phyloP scores from a whole-genome alignment of 495 filamentous ascomycete genomes.

The Lasiosphaeris hirsuta region DNA sequence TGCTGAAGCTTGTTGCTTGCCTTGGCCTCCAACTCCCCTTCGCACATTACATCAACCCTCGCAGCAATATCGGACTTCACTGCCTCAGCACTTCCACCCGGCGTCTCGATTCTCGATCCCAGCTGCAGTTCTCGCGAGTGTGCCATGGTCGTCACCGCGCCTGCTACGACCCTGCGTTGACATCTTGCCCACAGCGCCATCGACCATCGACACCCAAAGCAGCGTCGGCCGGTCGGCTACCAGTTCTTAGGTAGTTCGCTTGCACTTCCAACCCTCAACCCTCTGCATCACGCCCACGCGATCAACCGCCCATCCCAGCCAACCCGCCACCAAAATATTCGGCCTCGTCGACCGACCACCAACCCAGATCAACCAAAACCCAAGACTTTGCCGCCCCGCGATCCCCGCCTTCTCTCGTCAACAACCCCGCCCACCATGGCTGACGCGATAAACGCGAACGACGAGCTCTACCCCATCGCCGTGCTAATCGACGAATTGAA shows the following conservation, averaged over 20 bases:
- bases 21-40: slow-evolving; percentile 11
- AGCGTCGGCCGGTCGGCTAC: slow-evolving; percentile 4
- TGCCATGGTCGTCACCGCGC: slow-evolving; percentile 12
- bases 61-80: not conserved
- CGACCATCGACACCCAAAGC: slow-evolving; percentile 1
- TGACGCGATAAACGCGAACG: slow-evolving; percentile 61
- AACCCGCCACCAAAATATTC: slow-evolving; percentile 19
- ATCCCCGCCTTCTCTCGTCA: slow-evolving; percentile 11
- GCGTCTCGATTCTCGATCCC: slow-evolving; percentile 11
- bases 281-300: slow-evolving; percentile 37
- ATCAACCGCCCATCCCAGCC: slow-evolving; percentile 24
- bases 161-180: not conserved
- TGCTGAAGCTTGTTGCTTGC: slow-evolving; percentile 15
- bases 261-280: not conserved
- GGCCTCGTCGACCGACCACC: slow-evolving; percentile 8
- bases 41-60: slow-evolving; percentile 13
- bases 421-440: slow-evolving; percentile 45
- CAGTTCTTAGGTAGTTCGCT: not conserved
- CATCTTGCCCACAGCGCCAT: not conserved
- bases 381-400: slow-evolving; percentile 10
- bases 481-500: slow-evolving; percentile 99
- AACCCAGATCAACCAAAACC: slow-evolving; percentile 11
- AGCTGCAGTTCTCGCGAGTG: not conserved
- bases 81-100: not conserved
- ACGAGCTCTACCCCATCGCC: slow-evolving; percentile 98